Evolutionary conservation across 257 asterid genomes (phyloP), one percentile per base, ranked within the genome.

Genomic region (Phtheirospermum japonicum): DNA sequence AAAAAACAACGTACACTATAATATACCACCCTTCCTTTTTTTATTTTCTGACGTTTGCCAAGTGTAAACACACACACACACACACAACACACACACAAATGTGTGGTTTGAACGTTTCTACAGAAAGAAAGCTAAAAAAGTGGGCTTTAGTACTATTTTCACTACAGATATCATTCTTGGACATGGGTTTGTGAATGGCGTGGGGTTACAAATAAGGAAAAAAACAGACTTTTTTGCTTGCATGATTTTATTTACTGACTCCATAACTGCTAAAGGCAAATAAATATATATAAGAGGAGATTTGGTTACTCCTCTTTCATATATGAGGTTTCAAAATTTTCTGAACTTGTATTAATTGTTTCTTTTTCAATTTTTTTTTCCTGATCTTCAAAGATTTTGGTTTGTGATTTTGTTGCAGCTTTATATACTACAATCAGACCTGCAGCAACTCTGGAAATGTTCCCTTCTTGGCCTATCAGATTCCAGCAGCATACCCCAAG

Each of bases 381-480:
- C 57, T 65, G 83, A 82, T 79, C 58, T 73, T 73, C 51, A 75
- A 67, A 80, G 86, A 81, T 83, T 71, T 83, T 70, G 72, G 71
- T 69, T 77, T 76, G 76, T 70, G 86, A 74, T 85, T 73, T 69
- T 66, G 43, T 64, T 61, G 95, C 97, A 93, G 99, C 91, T 83
- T 83, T 87, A 70, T 85, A 75, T 23, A 61, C 78, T 42, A 56
- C 84, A 63, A 72, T 69, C 69, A 83, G 80, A 70, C 94, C 96
- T 76, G 95, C 95, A 50, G 88, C 97, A 69, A 87, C 94, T 64
- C 94, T 89, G 84, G 94, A 93, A 54, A 89, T 89, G 90, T 93
- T 93, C 88, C 97, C 96, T 62, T 89, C 96, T 75, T 79, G 94
- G 95, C 94, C 99, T 69, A 75, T 85, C 73, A 89, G 86, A 77